Base-by-base conservation (phyloP, 495 filamentous ascomycete genomes). In the Penicillium waksmanii region DNA sequence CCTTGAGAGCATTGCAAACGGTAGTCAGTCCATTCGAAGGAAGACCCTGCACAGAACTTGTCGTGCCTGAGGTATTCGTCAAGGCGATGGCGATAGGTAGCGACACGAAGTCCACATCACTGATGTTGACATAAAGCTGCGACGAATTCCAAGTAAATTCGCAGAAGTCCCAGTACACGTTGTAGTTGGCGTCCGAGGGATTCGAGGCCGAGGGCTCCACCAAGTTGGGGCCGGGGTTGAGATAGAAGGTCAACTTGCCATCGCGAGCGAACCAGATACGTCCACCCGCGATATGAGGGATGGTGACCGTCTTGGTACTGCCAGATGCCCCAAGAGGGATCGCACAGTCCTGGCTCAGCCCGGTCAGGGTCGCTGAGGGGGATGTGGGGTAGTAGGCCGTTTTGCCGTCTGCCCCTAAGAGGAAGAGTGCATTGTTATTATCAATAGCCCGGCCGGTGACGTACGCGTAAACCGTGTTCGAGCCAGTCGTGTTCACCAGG, bases 121-220 rank as follows among this genome's bases (percentile, higher is more conserved):
- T 82, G 63, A 92, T 89, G 65, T 93, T 93, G 51, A 83, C 88
- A 66, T 88, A 93, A 3, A 92, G 78, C 72, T 91, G 84, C 18
- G 71, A 55, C 49, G 66, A 66, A 69, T 90, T 89, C 73, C 82
- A 89, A 3, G 89, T 93, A 69, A 92, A 90, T 67, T 93, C 89
- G 71, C 77, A 82, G 65, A 93, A 93, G 33, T 77, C 81, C 86
- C 89, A 93, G 48, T 69, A 63, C 31, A 84, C 71, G 31, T 83
- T 79, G 66, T 87, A 85, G 64, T 91, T 92, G 0, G 84, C 73
- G 66, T 93, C 89, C 0, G 79, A 71, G 0, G 78, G 69, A 65
- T 91, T 92, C 13, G 84, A 86, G 11, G 87, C 82, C 6, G 82
- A 84, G 0, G 89, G 89, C 69, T 91, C 89, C 21, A 91, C 89